These are phyloP conservation scores for Intubia oerlemansii DNA, from an alignment of 2,329 filamentous ascomycete genomes.

Conservation along the genomic window DNA sequence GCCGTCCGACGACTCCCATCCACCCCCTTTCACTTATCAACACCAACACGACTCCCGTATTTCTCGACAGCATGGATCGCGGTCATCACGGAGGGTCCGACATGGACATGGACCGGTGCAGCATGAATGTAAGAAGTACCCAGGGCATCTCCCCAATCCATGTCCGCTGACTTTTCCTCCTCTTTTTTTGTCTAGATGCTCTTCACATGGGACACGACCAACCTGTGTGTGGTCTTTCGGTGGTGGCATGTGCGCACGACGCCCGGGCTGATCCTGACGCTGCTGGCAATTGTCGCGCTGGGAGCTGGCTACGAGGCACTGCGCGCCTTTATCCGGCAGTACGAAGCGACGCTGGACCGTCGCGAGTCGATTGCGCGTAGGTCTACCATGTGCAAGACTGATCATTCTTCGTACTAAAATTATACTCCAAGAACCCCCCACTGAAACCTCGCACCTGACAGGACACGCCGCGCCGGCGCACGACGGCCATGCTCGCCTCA, in stretches of 20 bases:
- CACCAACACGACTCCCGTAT: too few relatives aligned
- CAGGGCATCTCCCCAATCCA: neutral
- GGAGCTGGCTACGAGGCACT: constrained; percentile 87
- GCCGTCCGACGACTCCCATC: too few relatives aligned
- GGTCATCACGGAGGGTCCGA: too few relatives aligned
- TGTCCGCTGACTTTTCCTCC: neutral
- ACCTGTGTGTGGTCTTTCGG: constrained; percentile 91
- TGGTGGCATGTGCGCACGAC: constrained; percentile 71
- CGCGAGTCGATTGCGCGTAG: constrained; percentile 31
- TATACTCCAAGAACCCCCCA: too few relatives aligned
- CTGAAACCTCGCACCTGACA: constrained; percentile 49
- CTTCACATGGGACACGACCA: constrained; percentile 84
- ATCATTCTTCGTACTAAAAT: too few relatives aligned
- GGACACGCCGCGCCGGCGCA: constrained; percentile 44
- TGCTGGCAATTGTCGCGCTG: constrained; percentile 61
- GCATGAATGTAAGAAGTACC: constrained; percentile 64
- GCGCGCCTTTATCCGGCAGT: constrained; percentile 53
- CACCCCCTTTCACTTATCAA: too few relatives aligned
- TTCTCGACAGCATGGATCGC: too few relatives aligned
- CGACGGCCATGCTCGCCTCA: constrained; percentile 47
- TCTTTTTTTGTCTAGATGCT: constrained; percentile 76
- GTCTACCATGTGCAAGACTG: too few relatives aligned
- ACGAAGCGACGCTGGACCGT: constrained; percentile 38
- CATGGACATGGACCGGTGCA: constrained; percentile 48
- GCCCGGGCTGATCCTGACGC: constrained; percentile 55